Conservation (phyloP, 148 eudicot genomes). For the Amaranthus hypochondriacus region DNA sequence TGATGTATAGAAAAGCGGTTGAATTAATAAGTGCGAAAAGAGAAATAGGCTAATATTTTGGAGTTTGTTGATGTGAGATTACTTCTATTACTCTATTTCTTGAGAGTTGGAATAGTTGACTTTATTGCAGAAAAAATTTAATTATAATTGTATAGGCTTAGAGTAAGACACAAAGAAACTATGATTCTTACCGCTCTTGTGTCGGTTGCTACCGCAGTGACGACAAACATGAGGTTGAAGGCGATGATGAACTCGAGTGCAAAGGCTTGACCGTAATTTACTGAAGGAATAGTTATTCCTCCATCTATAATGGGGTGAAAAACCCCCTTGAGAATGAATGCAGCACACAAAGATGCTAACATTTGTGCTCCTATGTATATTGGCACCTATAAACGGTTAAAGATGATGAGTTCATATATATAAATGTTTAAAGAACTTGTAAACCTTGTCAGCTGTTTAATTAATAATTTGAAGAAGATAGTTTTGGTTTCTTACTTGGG, state of each 20-base stretch:
- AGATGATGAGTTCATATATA: neutral
- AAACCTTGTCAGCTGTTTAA: neutral
- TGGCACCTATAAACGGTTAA: constrained; percentile 49
- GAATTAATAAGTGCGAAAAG: too few relatives aligned
- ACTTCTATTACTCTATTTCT: neutral
- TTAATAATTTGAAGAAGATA: neutral
- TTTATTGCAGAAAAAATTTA: neutral
- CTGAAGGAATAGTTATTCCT: constrained; percentile 86
- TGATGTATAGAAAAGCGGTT: neutral
- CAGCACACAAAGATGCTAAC: constrained; percentile 74
- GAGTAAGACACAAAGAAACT: constrained; percentile 1
- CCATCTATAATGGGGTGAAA: constrained; percentile 82
- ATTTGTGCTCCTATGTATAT: constrained; percentile 79
- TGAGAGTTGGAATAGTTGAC: neutral
- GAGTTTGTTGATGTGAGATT: neutral
- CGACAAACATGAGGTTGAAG: constrained; percentile 99
- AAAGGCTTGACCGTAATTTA: constrained; percentile 60
- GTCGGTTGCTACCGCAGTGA: constrained; percentile 96
- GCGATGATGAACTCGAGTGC: constrained; percentile 78
- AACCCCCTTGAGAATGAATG: constrained; percentile 59
- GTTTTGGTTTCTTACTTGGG: constrained; percentile 45
- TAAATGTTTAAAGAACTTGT: neutral
- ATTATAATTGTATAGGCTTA: neutral
- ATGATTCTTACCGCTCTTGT: constrained; percentile 77
- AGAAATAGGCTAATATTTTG: neutral